phyloP scores from a whole-genome alignment of 2,329 filamentous ascomycete genomes.

The Capronia americana region DNA sequence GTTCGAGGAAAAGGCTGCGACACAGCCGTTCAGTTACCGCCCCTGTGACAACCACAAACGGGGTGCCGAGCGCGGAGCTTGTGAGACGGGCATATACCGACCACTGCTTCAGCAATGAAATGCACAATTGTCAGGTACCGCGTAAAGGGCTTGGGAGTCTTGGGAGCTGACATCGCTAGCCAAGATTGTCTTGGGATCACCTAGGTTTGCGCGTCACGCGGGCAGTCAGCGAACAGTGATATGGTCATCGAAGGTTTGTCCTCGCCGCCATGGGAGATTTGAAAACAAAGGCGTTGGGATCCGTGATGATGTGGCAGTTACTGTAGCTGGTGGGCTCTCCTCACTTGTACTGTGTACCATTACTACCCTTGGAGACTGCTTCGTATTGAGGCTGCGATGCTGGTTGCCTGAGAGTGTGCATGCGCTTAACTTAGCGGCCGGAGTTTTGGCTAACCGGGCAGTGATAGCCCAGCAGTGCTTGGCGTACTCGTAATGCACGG shows the following conservation, averaged over 20 bases:
- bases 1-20: neutral
- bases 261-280: no score
- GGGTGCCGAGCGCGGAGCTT: neutral
- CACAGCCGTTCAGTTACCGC: neutral
- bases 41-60: neutral
- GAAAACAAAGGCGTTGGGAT: neutral
- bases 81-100: neutral
- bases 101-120: neutral
- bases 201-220: conserved; percentile 3
- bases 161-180: conserved; percentile 6
- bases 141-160: conserved; percentile 3
- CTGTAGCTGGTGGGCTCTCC: neutral
- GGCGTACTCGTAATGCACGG: neutral
- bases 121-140: neutral
- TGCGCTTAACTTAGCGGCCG: neutral
- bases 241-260: neutral
- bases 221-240: neutral
- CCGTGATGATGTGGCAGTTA: neutral
- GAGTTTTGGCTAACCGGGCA: neutral
- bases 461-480: neutral
- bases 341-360: neutral
- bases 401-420: neutral
- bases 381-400: neutral
- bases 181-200: conserved; percentile 3
- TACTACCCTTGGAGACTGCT: neutral